Evolutionary conservation across 306 rosid species (phyloP).

Genomic region (Cucurbita argyrosperma): DNA sequence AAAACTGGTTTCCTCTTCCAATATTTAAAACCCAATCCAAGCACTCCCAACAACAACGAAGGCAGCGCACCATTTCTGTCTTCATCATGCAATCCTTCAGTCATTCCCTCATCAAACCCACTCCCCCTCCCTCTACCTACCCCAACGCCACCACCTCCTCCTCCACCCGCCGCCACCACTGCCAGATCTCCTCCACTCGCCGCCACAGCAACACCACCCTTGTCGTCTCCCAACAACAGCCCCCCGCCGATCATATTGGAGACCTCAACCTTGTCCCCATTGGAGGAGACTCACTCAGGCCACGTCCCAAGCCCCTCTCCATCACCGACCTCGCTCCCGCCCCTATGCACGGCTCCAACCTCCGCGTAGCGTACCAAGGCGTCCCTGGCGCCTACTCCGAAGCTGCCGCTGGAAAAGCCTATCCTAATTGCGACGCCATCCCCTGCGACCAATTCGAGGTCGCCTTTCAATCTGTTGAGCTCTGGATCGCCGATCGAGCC

Average conservation of each 20-base stretch:
- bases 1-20: too few relatives aligned
- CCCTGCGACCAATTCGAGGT: conserved; percentile 97
- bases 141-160: too few relatives aligned
- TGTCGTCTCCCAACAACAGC: conserved; percentile 27
- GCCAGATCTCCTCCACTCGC: too few relatives aligned
- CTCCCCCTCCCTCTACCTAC: too few relatives aligned
- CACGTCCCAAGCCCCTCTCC: conserved; percentile 43
- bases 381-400: conserved; percentile 98
- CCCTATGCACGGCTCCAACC: conserved; percentile 85
- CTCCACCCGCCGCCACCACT: too few relatives aligned
- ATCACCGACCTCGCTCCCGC: conserved; percentile 84
- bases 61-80: too few relatives aligned
- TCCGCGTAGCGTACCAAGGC: conserved; percentile 91
- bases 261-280: conserved; percentile 45
- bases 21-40: too few relatives aligned
- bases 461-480: conserved; percentile 89
- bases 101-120: too few relatives aligned
- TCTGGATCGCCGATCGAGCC: conserved; percentile 88
- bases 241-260: too few relatives aligned
- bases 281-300: conserved; percentile 11
- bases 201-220: too few relatives aligned
- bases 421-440: conserved; percentile 88
- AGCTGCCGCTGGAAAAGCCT: conserved; percentile 91
- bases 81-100: too few relatives aligned
- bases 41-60: too few relatives aligned